Evolutionary conservation across 2,329 filamentous ascomycete species (phyloP).

Genomic region (Rasamsonia emersonii): DNA sequence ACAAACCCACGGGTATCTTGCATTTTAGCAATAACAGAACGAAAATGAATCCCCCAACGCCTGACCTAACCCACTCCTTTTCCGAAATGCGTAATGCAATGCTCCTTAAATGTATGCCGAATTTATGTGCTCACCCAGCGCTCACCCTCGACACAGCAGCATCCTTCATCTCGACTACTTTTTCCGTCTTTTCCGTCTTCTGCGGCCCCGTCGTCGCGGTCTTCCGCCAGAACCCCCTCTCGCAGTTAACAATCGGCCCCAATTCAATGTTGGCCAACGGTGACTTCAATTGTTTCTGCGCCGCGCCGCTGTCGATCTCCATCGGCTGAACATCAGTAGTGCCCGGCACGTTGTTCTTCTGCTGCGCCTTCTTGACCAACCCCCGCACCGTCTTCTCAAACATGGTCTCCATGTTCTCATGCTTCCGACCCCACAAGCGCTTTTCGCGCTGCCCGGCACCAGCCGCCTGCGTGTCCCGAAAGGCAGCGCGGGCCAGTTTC

Average conservation of each 20-base stretch:
- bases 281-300: constrained; percentile 4
- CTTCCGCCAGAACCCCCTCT: constrained; percentile 50
- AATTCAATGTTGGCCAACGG: constrained; percentile 30
- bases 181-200: constrained; percentile 27
- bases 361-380: constrained; percentile 33
- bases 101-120: constrained; percentile 4
- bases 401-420: constrained; percentile 39
- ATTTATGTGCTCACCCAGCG: constrained; percentile 9
- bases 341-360: constrained; percentile 16
- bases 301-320: constrained; percentile 21
- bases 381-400: constrained; percentile 50
- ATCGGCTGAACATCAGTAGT: constrained; percentile 18
- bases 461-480: constrained; percentile 32
- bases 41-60: no score
- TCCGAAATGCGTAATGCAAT: no score
- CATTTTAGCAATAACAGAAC: constrained; percentile 4
- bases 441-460: constrained; percentile 32
- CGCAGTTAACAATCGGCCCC: constrained; percentile 51
- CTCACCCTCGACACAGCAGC: constrained; percentile 13
- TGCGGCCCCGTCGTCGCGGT: constrained; percentile 25
- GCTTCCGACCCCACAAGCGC: constrained; percentile 29
- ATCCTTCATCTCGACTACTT: constrained; percentile 18
- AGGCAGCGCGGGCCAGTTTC: constrained; percentile 47
- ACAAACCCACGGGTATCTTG: constrained; percentile 10
- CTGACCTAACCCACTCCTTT: no score